These are phyloP conservation scores for Boletus putidus DNA, from an alignment of 1,284 basidiomycete species.

Conservation along the genomic window DNA sequence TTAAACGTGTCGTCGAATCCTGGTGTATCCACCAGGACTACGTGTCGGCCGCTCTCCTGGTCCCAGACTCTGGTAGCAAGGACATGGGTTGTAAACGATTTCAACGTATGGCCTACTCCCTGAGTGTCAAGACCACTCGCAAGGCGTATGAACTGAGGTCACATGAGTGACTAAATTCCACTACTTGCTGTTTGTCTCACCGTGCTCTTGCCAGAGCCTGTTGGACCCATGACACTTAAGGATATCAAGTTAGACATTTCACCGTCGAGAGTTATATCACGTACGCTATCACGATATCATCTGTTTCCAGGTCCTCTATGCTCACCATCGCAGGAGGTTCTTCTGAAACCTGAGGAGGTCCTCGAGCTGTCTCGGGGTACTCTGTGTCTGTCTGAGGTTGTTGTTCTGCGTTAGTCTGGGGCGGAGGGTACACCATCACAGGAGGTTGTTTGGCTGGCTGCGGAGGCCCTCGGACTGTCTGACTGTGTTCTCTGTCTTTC, in stretches of 20 bases:
- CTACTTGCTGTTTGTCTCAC: constrained; percentile 8
- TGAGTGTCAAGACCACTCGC: constrained; percentile 14
- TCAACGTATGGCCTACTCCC: constrained; percentile 18
- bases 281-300: constrained; percentile 28
- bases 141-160: constrained; percentile 29
- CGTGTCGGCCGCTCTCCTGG: neutral
- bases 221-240: constrained; percentile 29
- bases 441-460: neutral
- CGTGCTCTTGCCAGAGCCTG: constrained; percentile 29
- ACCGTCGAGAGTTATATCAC: neutral
- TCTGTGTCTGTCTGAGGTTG: neutral
- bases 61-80: constrained; percentile 11
- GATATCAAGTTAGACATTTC: neutral
- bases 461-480: neutral
- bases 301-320: neutral
- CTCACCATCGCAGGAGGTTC: neutral
- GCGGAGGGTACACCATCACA: neutral
- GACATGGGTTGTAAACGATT: constrained; percentile 22
- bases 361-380: neutral
- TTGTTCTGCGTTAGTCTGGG: neutral
- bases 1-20: constrained; percentile 23
- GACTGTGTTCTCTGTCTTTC: too few species aligned
- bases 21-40: constrained; percentile 28
- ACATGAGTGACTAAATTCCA: neutral
- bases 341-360: neutral